A percentile compares a stretch with the other conserved stretches of the same genome.
Evolutionary conservation across 306 rosid genomes (phyloP).

Genomic region (Herpetospermum pedunculosum): DNA sequence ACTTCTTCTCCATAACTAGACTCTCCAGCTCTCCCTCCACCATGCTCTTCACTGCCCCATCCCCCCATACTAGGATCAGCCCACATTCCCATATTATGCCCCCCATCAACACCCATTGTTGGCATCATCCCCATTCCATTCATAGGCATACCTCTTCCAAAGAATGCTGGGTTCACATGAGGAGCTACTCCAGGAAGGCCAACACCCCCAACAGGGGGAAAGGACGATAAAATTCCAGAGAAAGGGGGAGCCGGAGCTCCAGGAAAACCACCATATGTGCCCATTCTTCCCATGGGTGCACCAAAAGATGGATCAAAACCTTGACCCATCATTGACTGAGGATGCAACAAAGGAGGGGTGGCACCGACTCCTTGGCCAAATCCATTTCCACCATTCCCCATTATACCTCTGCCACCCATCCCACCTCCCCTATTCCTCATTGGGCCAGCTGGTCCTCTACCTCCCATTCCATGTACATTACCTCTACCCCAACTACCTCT

Average conservation of each 20-base stretch:
- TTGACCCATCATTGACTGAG: conserved; percentile 81
- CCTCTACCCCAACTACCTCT: conserved; percentile 94
- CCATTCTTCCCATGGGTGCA: conserved; percentile 92
- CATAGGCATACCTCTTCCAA: conserved; percentile 92
- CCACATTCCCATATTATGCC: conserved; percentile 99
- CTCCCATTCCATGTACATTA: conserved; percentile 66
- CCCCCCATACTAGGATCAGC: conserved; percentile 87
- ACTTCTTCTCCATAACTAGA: conserved; percentile 98
- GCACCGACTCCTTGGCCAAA: conserved; percentile 87
- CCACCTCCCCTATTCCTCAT: conserved; percentile 82
- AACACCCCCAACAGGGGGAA: conserved; percentile 76
- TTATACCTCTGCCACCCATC: conserved; percentile 80
- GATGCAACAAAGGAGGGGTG: conserved; percentile 72
- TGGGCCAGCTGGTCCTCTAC: conserved; percentile 67
- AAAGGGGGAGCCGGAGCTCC: conserved; percentile 82
- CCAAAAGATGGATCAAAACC: conserved; percentile 96
- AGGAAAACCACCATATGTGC: conserved; percentile 81
- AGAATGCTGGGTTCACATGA: conserved; percentile 95
- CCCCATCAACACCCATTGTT: conserved; percentile 68
- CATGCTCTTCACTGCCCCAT: conserved; percentile 86
- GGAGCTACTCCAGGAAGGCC: conserved; percentile 96
- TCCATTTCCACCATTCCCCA: conserved; percentile 86
- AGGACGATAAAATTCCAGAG: conserved; percentile 69
- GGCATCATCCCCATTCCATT: conserved; percentile 99
- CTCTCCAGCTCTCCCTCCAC: conserved; percentile 80